Evolutionary conservation across 805 yeast genomes (phyloP), one percentile per base, ranked within the genome.

Genomic region (Metschnikowia similis): DNA sequence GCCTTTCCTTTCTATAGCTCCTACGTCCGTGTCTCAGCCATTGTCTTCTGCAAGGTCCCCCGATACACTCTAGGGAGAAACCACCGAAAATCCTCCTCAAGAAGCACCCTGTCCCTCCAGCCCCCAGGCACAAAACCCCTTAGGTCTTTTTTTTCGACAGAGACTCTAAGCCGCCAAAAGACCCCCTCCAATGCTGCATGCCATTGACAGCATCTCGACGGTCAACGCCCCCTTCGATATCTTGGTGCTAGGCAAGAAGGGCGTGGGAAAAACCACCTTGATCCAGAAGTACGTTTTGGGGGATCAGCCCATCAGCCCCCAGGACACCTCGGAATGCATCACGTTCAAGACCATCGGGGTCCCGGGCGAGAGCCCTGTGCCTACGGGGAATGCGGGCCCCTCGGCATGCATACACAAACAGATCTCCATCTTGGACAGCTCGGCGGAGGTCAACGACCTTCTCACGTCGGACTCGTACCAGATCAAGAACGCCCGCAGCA

Each of bases 401-500:
- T 38, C 45, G 8, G 45, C 29, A 8, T 27, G 39, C 11, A 10
- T 34, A 3, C 49, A 58, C 37, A 50, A 59, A 44, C 69, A 65
- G 48, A 54, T 69, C 13, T 56, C 71, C 9, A 67, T 72, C 9
- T 56, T 70, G 40, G 77, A 71, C 48, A 60, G 69, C 26, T 48
- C 58, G 8, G 52, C 66, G 2, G 44, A 54, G 4, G 53, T 51
- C 29, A 75, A 70, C 42, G 52, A 52, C 38, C 65, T 69, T 50
- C 53, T 66, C 27, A 54, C 65, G 3, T 56, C 65, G 9, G 56
- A 66, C 35, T 55, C 57, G 16, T 51, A 54, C 35, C 72, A 70
- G 48, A 55, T 71, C 11, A 41, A 48, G 7, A 72, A 71, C 48
- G 66, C 71, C 16, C 54, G 51, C 6, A 57, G 68, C n/a, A 38